Percentiles rank a stretch among this genome's conserved stretches.
phyloP scores from a whole-genome alignment of 108 stramenopile species.

The Skeletonema tropicum region DNA sequence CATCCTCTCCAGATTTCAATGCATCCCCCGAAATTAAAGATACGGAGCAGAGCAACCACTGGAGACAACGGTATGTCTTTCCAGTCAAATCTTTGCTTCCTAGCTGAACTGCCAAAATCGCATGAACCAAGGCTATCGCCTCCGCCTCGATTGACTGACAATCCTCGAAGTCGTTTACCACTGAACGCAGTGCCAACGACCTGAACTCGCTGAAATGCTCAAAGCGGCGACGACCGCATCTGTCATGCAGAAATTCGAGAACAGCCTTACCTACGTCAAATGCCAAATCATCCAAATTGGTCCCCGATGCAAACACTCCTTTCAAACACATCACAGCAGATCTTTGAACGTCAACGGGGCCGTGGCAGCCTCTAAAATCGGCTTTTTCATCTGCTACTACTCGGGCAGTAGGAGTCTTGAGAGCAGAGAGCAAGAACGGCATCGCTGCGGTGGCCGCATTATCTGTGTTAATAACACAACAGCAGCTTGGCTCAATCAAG shows the following conservation, averaged over 20 bases:
- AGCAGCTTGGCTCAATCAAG: slow-evolving; percentile 37
- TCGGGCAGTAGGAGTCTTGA: slow-evolving; percentile 24
- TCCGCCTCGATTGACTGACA: slow-evolving; percentile 36
- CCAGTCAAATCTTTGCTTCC: slow-evolving; percentile 37
- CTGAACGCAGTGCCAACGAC: slow-evolving; percentile 32
- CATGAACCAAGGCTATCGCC: slow-evolving; percentile 20
- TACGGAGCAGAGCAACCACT: slow-evolving; percentile 63
- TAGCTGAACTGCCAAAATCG: slow-evolving; percentile 23
- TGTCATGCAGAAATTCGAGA: slow-evolving; percentile 37
- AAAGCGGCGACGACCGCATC: slow-evolving; percentile 33
- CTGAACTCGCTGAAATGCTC: slow-evolving; percentile 45
- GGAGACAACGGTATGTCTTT: slow-evolving; percentile 41
- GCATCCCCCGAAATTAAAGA: slow-evolving; percentile 49
- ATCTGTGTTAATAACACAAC: slow-evolving; percentile 55
- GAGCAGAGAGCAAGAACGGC: slow-evolving; percentile 48
- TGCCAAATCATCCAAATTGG: slow-evolving; percentile 2
- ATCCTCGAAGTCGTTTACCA: slow-evolving; percentile 32
- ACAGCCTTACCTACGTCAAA: slow-evolving; percentile 27
- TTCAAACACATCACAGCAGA: slow-evolving; percentile 38
- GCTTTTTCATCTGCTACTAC: slow-evolving; percentile 32
- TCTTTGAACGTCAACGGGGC: slow-evolving; percentile 23
- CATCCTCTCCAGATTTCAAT: slow-evolving; percentile 1
- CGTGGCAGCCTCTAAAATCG: slow-evolving; percentile 31
- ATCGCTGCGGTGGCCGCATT: slow-evolving; percentile 58
- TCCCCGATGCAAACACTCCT: slow-evolving; percentile 18